phyloP scores from a whole-genome alignment of 148 eudicot species.

The Chenopodium formosanum region DNA sequence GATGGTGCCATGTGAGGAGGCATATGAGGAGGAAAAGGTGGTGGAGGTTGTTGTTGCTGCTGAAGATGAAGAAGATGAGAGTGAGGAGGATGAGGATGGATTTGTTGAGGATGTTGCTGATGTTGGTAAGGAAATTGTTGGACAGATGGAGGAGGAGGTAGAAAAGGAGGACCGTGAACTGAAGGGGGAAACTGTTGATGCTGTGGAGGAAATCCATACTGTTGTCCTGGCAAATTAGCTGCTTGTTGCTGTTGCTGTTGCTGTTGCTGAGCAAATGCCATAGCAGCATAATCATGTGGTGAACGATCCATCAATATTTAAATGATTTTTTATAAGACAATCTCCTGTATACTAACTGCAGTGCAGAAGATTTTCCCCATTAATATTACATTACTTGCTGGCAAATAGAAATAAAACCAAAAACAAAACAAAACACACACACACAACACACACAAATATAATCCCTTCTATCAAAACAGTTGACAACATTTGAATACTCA shows the following conservation, averaged over 20 bases:
- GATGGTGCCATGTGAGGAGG: constrained; percentile 67
- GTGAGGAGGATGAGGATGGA: constrained; percentile 64
- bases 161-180: constrained; percentile 74
- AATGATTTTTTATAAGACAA: background rate
- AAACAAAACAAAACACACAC: background rate
- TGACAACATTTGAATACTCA: background rate
- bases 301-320: constrained; percentile 70
- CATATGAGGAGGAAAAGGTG: constrained; percentile 67
- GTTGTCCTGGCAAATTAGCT: constrained; percentile 69
- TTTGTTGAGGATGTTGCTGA: constrained; percentile 65
- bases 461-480: background rate
- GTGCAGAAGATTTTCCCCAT: background rate
- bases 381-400: background rate
- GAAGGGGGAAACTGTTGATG: constrained; percentile 82
- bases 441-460: background rate
- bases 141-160: constrained; percentile 72
- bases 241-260: constrained; percentile 73
- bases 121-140: constrained; percentile 76
- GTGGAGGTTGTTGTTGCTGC: constrained; percentile 70
- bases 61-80: constrained; percentile 70
- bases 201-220: constrained; percentile 78
- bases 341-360: constrained; percentile 16
- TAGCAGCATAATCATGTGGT: constrained; percentile 82
- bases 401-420: background rate
- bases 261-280: constrained; percentile 86